Conservation (phyloP, 140 eudicot genomes). For the Bidens hawaiensis region DNA sequence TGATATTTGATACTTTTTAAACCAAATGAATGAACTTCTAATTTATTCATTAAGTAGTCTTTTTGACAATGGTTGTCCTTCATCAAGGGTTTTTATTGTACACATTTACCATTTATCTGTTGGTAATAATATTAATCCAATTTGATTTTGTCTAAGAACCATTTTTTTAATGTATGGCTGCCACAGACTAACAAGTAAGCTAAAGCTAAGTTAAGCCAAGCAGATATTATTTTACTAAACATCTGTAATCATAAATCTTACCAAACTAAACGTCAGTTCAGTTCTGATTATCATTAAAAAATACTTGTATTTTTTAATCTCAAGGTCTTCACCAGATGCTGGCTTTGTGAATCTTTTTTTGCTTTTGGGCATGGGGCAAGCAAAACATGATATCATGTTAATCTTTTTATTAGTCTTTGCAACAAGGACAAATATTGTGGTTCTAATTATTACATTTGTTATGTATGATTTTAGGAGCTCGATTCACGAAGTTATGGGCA, state of each 20-base stretch:
- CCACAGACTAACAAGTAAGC: neutral
- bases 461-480: slow-evolving; percentile 46
- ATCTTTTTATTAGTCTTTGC: neutral
- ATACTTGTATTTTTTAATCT: neutral
- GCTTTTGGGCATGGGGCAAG: slow-evolving; percentile 8
- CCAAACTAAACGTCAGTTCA: neutral
- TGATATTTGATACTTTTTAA: slow-evolving; percentile 2
- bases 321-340: neutral
- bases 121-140: neutral
- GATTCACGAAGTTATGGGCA: slow-evolving; percentile 59
- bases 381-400: slow-evolving; percentile 1
- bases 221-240: neutral
- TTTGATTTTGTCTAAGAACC: neutral
- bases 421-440: neutral
- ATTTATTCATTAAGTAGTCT: neutral
- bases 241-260: neutral
- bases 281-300: neutral
- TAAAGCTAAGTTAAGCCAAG: too few relatives aligned
- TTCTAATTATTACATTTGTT: slow-evolving; percentile 1
- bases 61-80: too few relatives aligned
- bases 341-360: slow-evolving; percentile 7
- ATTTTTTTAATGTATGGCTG: too few relatives aligned
- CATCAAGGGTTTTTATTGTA: too few relatives aligned
- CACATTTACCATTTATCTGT: slow-evolving; percentile 1
- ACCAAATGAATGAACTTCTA: neutral